These are phyloP conservation scores for Lactarius tabidus DNA, from an alignment of 768 basidiomycete genomes.

Conservation along the genomic window DNA sequence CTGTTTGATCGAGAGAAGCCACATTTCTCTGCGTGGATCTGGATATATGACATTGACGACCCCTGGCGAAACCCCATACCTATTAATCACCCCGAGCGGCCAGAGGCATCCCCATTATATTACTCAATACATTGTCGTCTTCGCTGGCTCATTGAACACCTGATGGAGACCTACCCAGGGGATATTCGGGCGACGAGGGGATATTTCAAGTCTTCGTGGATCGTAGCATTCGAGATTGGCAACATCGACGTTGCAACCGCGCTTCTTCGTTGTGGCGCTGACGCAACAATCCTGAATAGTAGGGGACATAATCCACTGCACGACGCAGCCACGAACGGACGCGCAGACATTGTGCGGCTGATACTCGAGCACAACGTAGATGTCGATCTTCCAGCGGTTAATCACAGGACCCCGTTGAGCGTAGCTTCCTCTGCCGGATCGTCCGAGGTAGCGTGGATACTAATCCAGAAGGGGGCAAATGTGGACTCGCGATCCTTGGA, in stretches of 20 bases:
- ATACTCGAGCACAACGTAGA: neutral
- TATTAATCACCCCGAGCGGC: neutral
- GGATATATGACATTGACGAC: slow-evolving; percentile 3
- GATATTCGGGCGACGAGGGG: neutral
- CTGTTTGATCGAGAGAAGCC: neutral
- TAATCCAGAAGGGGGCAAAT: neutral
- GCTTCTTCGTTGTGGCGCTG: neutral
- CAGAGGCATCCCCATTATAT: neutral
- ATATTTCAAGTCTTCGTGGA: accelerated
- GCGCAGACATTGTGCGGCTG: neutral
- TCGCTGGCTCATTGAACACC: neutral
- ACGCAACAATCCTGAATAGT: neutral
- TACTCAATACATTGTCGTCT: neutral
- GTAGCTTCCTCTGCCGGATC: neutral
- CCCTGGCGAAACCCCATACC: neutral
- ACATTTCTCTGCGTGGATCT: slow-evolving; percentile 1
- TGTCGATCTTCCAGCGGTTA: neutral
- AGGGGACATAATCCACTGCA: neutral
- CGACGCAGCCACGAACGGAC: neutral
- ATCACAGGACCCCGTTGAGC: accelerated
- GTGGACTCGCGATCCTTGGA: neutral
- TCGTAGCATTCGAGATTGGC: neutral
- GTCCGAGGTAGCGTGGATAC: neutral
- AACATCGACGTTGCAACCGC: neutral
- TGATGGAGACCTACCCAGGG: neutral